These are phyloP conservation scores for Mortierella alpina DNA, from an alignment of 192 early-diverging fungal genomes.

Conservation along the genomic window DNA sequence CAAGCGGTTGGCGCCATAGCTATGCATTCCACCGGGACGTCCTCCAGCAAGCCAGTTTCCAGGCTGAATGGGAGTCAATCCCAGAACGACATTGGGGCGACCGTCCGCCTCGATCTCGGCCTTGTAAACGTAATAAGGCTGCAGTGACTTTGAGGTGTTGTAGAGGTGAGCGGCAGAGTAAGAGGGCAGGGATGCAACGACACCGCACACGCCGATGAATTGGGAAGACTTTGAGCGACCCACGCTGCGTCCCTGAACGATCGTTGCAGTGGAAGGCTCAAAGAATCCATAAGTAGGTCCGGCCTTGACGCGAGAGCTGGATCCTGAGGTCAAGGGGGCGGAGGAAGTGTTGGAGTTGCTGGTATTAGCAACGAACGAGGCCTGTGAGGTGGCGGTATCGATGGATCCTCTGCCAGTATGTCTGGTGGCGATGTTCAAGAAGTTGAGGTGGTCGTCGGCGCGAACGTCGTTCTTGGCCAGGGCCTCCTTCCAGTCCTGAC, in stretches of 20 bases:
- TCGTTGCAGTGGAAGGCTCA: slow-evolving; percentile 44
- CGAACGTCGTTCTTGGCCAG: slow-evolving; percentile 50
- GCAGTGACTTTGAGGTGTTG: slow-evolving; percentile 57
- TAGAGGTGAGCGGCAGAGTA: slow-evolving; percentile 52
- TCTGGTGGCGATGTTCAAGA: slow-evolving; percentile 24
- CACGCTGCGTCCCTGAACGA: slow-evolving; percentile 74
- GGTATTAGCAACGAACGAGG: slow-evolving; percentile 37
- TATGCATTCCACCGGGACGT: slow-evolving; percentile 1
- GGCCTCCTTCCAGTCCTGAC: slow-evolving; percentile 63
- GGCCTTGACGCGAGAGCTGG: slow-evolving; percentile 46
- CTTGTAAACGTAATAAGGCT: slow-evolving; percentile 70
- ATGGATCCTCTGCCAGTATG: slow-evolving; percentile 27
- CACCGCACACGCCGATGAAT: slow-evolving; percentile 74
- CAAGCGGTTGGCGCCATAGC: slow-evolving; percentile 14
- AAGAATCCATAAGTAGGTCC: slow-evolving; percentile 52
- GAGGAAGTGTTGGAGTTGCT: not conserved
- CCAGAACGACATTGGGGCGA: slow-evolving; percentile 55
- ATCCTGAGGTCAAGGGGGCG: slow-evolving; percentile 10
- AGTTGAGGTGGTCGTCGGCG: slow-evolving; percentile 28
- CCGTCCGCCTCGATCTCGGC: slow-evolving; percentile 64
- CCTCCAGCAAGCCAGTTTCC: slow-evolving; percentile 18
- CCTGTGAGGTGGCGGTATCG: slow-evolving; percentile 39
- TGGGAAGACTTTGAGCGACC: slow-evolving; percentile 50
- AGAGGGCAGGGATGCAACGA: slow-evolving; percentile 63
- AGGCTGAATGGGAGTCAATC: slow-evolving; percentile 12